Percentiles rank a stretch among this genome's conserved stretches.
Evolutionary conservation across 2,329 filamentous ascomycete species (phyloP).

Genomic region (Blastomyces gilchristii): DNA sequence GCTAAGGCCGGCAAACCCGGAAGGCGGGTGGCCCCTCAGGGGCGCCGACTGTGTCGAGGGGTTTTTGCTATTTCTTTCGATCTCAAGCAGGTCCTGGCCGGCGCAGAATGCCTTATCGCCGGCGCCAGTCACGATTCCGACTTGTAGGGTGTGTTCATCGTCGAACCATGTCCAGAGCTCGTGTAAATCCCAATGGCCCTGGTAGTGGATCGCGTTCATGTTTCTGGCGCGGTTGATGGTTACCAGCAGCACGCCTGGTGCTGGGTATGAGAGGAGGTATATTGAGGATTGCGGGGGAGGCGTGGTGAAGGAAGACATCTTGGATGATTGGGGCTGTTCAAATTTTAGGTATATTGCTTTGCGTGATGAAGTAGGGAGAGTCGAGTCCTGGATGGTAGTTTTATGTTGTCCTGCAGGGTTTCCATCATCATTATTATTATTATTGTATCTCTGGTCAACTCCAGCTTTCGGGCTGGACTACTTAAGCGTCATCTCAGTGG

Average conservation of each 20-base stretch:
- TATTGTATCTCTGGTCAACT: background rate
- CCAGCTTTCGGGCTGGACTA: background rate
- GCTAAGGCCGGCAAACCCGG: conserved; percentile 48
- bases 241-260: conserved; percentile 34
- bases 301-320: conserved; percentile 8
- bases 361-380: background rate
- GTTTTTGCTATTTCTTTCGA: conserved; percentile 23
- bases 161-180: conserved; percentile 35
- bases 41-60: conserved; percentile 20
- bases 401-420: background rate
- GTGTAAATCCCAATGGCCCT: conserved; percentile 32
- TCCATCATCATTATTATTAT: background rate
- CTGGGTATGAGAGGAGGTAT: conserved; percentile 32
- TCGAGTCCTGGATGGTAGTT: background rate
- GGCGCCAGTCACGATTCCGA: conserved; percentile 34
- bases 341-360: background rate
- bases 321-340: background rate
- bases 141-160: conserved; percentile 30
- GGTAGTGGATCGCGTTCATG: conserved; percentile 33
- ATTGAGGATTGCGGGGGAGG: conserved; percentile 13
- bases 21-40: conserved; percentile 31
- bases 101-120: conserved; percentile 38
- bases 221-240: conserved; percentile 33
- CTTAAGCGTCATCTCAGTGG: background rate
- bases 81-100: conserved; percentile 37